Base-by-base conservation (phyloP, 148 eudicot species). In the Pouteria glomerata region DNA sequence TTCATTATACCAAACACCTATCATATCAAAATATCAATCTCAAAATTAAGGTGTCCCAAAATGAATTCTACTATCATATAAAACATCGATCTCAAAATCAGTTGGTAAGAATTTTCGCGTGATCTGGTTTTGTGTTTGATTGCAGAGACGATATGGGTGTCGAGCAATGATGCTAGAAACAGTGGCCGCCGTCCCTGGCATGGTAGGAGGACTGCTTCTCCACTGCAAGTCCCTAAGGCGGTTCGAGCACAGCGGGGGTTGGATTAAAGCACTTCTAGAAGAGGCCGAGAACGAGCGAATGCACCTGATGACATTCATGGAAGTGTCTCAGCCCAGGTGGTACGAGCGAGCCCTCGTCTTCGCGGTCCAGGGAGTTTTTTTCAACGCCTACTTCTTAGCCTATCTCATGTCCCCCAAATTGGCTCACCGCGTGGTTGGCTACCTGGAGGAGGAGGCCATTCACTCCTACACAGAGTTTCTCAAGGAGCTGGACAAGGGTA, bases 271-370 rank as follows among this genome's bases (percentile, higher is more conserved):
- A 27, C 77, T 92, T 34, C 79, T 92, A 0, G 98, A 92, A 71
- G 98, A 92, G 59, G 98, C 98, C 0, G 96, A 92, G 69, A 92
- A 92, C 35, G 98, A 92, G 77, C 81, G 93, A n/a, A 92, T 92
- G 98, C 98, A 92, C 76, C 91, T 92, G 12, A 88, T 92, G 98
- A 90, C 98, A 1, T 92, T 92, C 90, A 83, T 88, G 88, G 98
- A 92, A 63, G 85, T 92, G 1, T 78, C 88, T 47, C 78, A 86
- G 45, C 96, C 98, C 1, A 70, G 77, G 13, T 92, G 98, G 98
- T 92, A 88, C 50, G 96, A 92, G 48, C 86, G 93, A 0, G 91
- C 96, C 23, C 77, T 92, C 0, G 98, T 92, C 7, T 72, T 92
- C 66, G 24, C 91, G 0, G 93, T 92, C 5, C 98, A 92, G 31